These are phyloP conservation scores for Euphorbia peplus DNA, from an alignment of 345 rosid genomes.

Conservation along the genomic window DNA sequence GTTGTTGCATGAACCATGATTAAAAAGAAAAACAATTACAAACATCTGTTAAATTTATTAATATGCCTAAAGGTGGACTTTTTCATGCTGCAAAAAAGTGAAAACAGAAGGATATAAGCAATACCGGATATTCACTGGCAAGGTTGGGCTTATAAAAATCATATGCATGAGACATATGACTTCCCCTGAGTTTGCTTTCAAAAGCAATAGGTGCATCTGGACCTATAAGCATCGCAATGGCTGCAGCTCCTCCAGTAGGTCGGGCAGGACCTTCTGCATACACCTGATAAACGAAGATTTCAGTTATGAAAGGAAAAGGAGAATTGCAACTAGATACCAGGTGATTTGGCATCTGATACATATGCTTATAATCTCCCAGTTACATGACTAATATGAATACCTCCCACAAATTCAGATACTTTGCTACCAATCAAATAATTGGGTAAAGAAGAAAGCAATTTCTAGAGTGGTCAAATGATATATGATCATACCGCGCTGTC, in stretches of 20 bases:
- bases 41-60: background rate
- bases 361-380: background rate
- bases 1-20: background rate
- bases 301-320: constrained; percentile 13
- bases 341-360: background rate
- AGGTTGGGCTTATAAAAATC: constrained; percentile 99
- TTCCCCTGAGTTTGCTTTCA: constrained; percentile 93
- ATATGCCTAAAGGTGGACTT: background rate
- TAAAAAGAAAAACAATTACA: background rate
- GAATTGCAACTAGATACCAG: background rate
- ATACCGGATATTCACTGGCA: constrained; percentile 99
- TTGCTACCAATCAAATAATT: background rate
- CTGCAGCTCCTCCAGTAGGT: constrained; percentile 99
- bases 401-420: background rate
- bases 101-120: constrained; percentile 8
- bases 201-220: constrained; percentile 92
- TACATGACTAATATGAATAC: constrained; percentile 9
- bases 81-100: background rate
- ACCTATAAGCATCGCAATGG: constrained; percentile 87
- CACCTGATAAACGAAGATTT: constrained; percentile 53
- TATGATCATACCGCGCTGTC: constrained; percentile 87
- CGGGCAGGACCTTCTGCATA: constrained; percentile 99
- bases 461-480: constrained; percentile 1
- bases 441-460: background rate
- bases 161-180: constrained; percentile 95